These are phyloP conservation scores for Bauhinia variegata DNA, from an alignment of 306 rosid genomes.

Conservation along the genomic window DNA sequence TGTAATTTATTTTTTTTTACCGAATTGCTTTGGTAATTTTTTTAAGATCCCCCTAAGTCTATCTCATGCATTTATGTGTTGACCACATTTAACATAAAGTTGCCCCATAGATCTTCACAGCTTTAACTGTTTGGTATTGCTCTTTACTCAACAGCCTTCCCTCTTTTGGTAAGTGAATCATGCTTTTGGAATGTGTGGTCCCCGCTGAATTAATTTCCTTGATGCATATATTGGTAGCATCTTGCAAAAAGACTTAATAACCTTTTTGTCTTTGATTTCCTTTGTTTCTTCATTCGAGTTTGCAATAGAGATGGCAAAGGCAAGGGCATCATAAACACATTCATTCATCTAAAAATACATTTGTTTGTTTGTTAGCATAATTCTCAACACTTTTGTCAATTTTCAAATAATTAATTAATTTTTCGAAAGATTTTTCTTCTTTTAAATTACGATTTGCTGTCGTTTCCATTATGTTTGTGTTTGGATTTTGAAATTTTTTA, in stretches of 20 bases:
- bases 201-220: constrained; percentile 28
- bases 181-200: constrained; percentile 22
- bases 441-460: no score
- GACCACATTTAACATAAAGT: constrained; percentile 7
- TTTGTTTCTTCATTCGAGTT: neutral
- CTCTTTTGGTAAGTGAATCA: constrained; percentile 15
- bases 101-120: neutral
- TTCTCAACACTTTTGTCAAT: no score
- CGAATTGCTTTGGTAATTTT: no score
- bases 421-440: constrained; percentile 6
- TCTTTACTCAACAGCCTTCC: constrained; percentile 1
- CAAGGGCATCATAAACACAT: neutral
- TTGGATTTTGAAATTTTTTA: neutral
- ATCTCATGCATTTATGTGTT: neutral
- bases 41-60: no score
- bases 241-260: constrained; percentile 17
- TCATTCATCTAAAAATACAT: no score
- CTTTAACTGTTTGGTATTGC: constrained; percentile 5
- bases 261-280: constrained; percentile 16
- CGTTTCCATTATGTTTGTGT: no score
- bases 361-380: no score
- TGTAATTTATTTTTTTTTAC: no score
- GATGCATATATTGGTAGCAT: neutral
- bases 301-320: no score
- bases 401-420: neutral